Conservation (phyloP, 2,329 filamentous ascomycete genomes). For the Huntiella bhutanensis region DNA sequence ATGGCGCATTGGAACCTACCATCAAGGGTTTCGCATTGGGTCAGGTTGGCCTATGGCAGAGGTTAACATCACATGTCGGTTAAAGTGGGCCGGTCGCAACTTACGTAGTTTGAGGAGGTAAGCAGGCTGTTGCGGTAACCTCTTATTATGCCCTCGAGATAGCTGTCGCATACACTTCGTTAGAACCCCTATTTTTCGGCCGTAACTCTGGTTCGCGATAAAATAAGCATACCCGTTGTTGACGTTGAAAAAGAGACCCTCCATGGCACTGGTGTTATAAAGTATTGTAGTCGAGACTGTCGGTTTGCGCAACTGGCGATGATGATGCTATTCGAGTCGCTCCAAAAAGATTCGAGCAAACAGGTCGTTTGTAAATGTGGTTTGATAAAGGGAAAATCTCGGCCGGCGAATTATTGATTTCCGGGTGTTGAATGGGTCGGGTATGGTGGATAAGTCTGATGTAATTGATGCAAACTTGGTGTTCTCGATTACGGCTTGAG, state of each 20-base stretch:
- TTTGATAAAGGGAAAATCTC: background rate
- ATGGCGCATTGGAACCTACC: constrained; percentile 32
- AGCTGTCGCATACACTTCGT: constrained; percentile 33
- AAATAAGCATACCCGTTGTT: constrained; percentile 56
- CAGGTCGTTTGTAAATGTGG: background rate
- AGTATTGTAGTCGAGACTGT: constrained; percentile 10
- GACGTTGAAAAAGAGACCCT: constrained; percentile 86
- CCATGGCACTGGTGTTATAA: constrained; percentile 37
- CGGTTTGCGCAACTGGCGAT: no score
- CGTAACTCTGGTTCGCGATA: background rate
- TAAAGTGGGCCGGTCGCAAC: constrained; percentile 54
- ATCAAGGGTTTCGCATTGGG: constrained; percentile 94
- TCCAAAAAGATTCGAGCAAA: no score
- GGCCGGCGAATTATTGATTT: background rate
- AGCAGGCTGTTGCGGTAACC: constrained; percentile 91
- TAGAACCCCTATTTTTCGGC: background rate
- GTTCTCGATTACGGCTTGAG: background rate
- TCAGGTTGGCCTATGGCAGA: constrained; percentile 85
- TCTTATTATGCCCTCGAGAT: constrained; percentile 91
- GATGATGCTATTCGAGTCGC: no score
- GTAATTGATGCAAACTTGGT: constrained; percentile 1
- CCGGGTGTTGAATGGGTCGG: background rate
- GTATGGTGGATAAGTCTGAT: background rate
- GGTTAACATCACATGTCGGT: constrained; percentile 45
- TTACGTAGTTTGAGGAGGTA: constrained; percentile 62